These are phyloP conservation scores for Rhynchospora breviuscula DNA, from an alignment of 176 grass and related monocot species.

Conservation along the genomic window DNA sequence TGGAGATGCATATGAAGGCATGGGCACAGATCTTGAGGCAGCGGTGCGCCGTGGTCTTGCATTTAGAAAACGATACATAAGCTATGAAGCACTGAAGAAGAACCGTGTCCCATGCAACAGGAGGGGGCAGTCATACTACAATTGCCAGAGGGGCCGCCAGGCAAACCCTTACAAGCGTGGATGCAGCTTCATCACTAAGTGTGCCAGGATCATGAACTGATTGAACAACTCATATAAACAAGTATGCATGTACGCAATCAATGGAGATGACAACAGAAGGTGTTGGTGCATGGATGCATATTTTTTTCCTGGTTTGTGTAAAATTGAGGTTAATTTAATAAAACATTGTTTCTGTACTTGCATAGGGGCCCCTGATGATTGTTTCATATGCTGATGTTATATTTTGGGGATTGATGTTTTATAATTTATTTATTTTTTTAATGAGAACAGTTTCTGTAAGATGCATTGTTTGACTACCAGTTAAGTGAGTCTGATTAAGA, in stretches of 20 bases:
- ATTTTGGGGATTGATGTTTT: not conserved
- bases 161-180: constrained; percentile 36
- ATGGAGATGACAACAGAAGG: not conserved
- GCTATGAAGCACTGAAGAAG: constrained; percentile 30
- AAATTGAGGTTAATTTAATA: constrained; percentile 12
- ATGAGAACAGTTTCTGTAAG: not conserved
- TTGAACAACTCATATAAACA: not conserved
- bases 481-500: not conserved
- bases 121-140: constrained; percentile 39
- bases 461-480: constrained; percentile 6
- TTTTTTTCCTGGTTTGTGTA: constrained; percentile 14
- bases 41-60: constrained; percentile 26
- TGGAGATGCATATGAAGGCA: not conserved
- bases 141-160: constrained; percentile 19
- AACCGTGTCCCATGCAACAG: constrained; percentile 35
- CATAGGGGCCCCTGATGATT: constrained; percentile 3
- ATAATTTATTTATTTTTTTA: constrained; percentile 19
- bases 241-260: not conserved
- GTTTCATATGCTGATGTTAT: not conserved
- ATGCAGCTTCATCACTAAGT: constrained; percentile 34
- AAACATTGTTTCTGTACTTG: constrained; percentile 7
- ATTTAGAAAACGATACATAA: constrained; percentile 18
- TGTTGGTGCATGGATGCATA: not conserved
- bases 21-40: not conserved
- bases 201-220: constrained; percentile 23